These are phyloP conservation scores for Leptographium lundbergii DNA, from an alignment of 2,329 filamentous ascomycete genomes.

Conservation along the genomic window DNA sequence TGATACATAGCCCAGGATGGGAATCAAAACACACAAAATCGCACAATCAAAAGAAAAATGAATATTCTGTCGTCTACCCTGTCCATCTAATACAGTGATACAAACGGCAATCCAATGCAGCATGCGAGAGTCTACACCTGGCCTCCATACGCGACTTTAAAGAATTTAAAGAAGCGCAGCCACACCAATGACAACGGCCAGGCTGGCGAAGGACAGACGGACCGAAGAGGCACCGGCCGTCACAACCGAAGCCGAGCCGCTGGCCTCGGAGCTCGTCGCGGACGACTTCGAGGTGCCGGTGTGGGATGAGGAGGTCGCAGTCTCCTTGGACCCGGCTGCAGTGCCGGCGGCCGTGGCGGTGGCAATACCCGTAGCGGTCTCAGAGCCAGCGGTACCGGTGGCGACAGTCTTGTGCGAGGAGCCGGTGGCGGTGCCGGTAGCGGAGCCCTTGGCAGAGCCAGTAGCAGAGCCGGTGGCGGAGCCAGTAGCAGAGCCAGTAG, in stretches of 20 bases:
- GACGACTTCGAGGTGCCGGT: neutral
- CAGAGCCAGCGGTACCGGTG: neutral
- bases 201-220: neutral
- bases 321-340: slow-evolving; percentile 6
- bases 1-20: too few relatives aligned
- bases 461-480: slow-evolving; percentile 1
- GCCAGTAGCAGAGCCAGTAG: neutral
- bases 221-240: neutral
- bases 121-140: neutral
- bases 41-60: neutral
- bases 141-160: neutral
- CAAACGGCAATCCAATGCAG: neutral
- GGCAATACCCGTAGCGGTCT: neutral
- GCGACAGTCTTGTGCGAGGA: neutral
- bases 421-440: neutral
- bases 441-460: slow-evolving; percentile 1
- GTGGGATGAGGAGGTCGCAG: slow-evolving; percentile 5
- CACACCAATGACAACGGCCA: neutral
- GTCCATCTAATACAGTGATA: neutral
- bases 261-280: neutral
- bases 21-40: too few relatives aligned
- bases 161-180: neutral
- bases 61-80: neutral
- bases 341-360: slow-evolving; percentile 7
- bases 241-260: neutral